Evolutionary conservation across 75 land plant species (phyloP), one percentile per base, ranked within the genome.

Genomic region (Isoetes taiwanensis): DNA sequence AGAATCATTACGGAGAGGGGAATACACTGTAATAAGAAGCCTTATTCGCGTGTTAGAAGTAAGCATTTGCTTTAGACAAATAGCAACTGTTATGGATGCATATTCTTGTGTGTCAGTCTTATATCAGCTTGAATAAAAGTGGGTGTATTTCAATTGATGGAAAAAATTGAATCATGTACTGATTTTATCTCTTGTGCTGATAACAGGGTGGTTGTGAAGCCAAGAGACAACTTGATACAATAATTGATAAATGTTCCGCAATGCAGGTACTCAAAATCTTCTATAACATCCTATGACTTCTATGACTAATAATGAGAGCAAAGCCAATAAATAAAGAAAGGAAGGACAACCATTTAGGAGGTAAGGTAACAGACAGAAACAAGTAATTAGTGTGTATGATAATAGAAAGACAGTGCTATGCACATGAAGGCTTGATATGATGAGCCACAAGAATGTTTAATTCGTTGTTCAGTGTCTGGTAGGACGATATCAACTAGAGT

Each of bases 181-280:
- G n/a, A n/a, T n/a, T n/a, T n/a, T n/a, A n/a, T n/a, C n/a, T n/a
- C n/a, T n/a, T n/a, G n/a, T n/a, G n/a, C n/a, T n/a, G n/a, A n/a
- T n/a, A n/a, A n/a, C 68, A 93, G 98, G 98, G 98, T 55, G 98
- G 98, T 54, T 78, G 76, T 41, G 98, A 93, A 57, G 82, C 86
- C 27, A 93, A 87, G 70, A 69, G 83, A 38, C 95, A 93, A 75
- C 89, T 93, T 28, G 98, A 93, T 71, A 77, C 74, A 72, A 85
- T 84, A 31, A 93, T 93, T 63, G 98, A 93, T 64, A 88, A 62
- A 63, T 93, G 98, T 73, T 81, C 88, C 5, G 72, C 98, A 35
- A 93, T 93, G 98, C 98, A 93, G 95, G 98, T 93, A 58, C 37
- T 21, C 30, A 12, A 61, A 16, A 19, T 20, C 0, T 37, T 56